These are phyloP conservation scores for Blastomyces gilchristii DNA, from an alignment of 2,329 filamentous ascomycete species.

Conservation along the genomic window DNA sequence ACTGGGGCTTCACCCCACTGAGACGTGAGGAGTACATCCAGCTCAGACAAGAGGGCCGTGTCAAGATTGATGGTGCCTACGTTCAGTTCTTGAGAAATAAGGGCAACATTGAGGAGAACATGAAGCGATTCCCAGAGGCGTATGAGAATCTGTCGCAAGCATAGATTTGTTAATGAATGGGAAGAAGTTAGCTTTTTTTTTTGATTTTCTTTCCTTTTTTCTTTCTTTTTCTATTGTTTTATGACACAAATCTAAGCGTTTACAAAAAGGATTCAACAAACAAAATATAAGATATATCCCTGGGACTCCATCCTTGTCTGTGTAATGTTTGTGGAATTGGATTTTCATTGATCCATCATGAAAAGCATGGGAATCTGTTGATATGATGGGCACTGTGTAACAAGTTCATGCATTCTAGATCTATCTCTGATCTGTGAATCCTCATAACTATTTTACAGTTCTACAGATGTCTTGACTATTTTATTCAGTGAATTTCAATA, in stretches of 20 bases:
- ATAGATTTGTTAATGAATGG: constrained; percentile 25
- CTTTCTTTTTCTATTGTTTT: constrained; percentile 2
- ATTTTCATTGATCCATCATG: background rate
- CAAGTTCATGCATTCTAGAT: no score
- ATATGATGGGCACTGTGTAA: background rate
- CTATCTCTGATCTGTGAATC: no score
- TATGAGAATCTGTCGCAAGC: constrained; percentile 43
- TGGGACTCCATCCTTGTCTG: background rate
- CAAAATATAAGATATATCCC: background rate
- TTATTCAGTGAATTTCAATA: background rate
- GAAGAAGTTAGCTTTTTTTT: constrained; percentile 4
- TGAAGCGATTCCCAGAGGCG: constrained; percentile 88
- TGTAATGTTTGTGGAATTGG: background rate
- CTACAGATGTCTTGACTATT: background rate
- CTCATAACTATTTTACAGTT: background rate
- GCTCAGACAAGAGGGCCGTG: constrained; percentile 83
- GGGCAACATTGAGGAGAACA: constrained; percentile 74
- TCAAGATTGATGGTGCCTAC: constrained; percentile 98
- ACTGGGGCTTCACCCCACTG: constrained; percentile 99
- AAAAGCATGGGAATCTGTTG: background rate
- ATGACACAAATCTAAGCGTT: constrained; percentile 1
- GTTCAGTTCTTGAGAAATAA: constrained; percentile 98
- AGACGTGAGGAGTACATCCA: constrained; percentile 94
- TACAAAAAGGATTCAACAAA: background rate
- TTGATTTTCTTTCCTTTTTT: constrained; percentile 1